These are phyloP conservation scores for Cantharellus anzutake DNA, from an alignment of 768 basidiomycete genomes.

Conservation along the genomic window DNA sequence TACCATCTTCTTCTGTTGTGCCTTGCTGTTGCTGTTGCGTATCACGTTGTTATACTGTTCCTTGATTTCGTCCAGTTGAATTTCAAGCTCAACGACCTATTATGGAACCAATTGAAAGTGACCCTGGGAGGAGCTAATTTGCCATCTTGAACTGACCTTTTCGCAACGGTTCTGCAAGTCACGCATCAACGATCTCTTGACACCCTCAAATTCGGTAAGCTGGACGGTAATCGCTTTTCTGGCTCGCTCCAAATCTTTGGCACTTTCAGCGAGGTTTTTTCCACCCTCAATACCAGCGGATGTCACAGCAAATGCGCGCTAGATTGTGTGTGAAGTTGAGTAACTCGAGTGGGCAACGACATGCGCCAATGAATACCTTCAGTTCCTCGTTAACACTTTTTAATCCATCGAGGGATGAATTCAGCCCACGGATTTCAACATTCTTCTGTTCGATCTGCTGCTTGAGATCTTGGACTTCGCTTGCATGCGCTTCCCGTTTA, in stretches of 20 bases:
- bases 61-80: slow-evolving; percentile 93
- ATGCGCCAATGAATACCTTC: slow-evolving; percentile 36
- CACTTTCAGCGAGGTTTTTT: slow-evolving; percentile 90
- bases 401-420: slow-evolving; percentile 74
- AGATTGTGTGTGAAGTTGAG: not conserved
- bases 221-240: slow-evolving; percentile 97
- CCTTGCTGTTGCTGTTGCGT: slow-evolving; percentile 93
- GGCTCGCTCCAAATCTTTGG: slow-evolving; percentile 90
- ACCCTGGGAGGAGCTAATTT: not conserved
- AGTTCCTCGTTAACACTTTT: slow-evolving; percentile 96
- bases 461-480: slow-evolving; percentile 70
- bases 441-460: slow-evolving; percentile 74
- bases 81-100: slow-evolving; percentile 96
- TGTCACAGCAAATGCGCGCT: slow-evolving; percentile 95
- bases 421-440: slow-evolving; percentile 69
- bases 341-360: not conserved
- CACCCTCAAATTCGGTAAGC: slow-evolving; percentile 92
- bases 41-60: slow-evolving; percentile 99
- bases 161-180: slow-evolving; percentile 99
- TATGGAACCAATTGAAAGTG: not conserved
- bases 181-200: slow-evolving; percentile 97
- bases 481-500: slow-evolving; percentile 74
- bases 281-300: slow-evolving; percentile 95
- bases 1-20: slow-evolving; percentile 98
- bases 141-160: slow-evolving; percentile 39